These are phyloP conservation scores for Senecio squalidus DNA, from an alignment of 140 eudicot genomes.

Conservation along the genomic window DNA sequence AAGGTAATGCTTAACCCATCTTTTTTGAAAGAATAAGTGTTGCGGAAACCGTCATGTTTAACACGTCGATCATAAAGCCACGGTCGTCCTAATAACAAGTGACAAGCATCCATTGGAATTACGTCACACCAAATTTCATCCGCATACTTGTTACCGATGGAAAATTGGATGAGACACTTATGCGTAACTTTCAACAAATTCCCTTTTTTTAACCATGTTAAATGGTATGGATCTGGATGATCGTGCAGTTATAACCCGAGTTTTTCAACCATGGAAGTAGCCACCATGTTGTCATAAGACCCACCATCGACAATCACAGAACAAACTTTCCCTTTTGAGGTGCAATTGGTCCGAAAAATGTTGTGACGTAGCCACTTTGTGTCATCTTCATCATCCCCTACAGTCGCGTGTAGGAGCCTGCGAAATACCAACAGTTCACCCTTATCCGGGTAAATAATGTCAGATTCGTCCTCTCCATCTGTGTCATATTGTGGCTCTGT, in stretches of 20 bases:
- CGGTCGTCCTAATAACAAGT: neutral
- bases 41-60: neutral
- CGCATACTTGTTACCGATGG: neutral
- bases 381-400: neutral
- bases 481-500: neutral
- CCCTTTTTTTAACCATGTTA: neutral
- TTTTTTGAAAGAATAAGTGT: neutral
- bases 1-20: neutral
- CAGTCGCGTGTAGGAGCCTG: neutral
- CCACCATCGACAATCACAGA: neutral
- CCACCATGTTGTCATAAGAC: neutral
- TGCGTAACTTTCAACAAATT: neutral
- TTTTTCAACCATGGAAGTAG: neutral
- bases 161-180: neutral
- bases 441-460: neutral
- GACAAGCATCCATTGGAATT: slow-evolving; percentile 4
- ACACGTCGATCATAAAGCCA: neutral
- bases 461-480: neutral
- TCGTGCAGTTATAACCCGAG: neutral
- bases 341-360: neutral
- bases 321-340: neutral
- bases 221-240: neutral
- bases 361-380: neutral
- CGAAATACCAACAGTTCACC: neutral
- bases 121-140: slow-evolving; percentile 5